Evolutionary conservation across 108 stramenopile species (phyloP), one percentile per base, ranked within the genome.

Genomic region (Licmophora abbreviata): DNA sequence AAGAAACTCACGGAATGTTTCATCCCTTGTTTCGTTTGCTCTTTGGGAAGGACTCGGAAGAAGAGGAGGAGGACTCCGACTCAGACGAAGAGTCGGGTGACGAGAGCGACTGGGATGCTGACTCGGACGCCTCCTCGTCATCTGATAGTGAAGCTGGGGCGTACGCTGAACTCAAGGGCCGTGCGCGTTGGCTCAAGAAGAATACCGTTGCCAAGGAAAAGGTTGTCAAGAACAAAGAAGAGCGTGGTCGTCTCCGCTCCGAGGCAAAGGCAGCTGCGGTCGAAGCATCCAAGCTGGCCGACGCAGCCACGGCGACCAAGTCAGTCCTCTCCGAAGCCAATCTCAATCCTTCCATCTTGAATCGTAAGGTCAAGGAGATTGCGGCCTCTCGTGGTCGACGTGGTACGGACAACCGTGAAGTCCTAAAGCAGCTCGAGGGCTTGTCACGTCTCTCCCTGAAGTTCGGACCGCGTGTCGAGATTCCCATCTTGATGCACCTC

Each of bases 151-250:
- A 84, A 40, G 79, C 59, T 11, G 92, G 58, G 15, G 83, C 48
- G 30, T 61, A 51, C 22, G 64, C 69, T 21, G 54, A 86, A 61
- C 85, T 95, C 63, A 92, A 89, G 68, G 96, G 98, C 20, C 95
- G 98, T 48, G 96, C 94, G 3, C 71, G 70, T 24, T 99, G 98
- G 98, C 68, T 99, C 51, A 97, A 97, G 72, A 90, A 84, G 51
- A 77, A 61, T 18, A 68, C 76, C 29, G 83, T 83, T 46, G 75
- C 67, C 33, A 89, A 67, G 53, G 75, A 84, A 48, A 86, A 89
- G 61, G 76, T 73, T 11, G 68, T 54, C 33, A 87, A 87, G 66
- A 79, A 88, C 34, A 88, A 85, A 70, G 74, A 71, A 32, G 71
- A 71, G 25, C 71, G 75, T 29, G 68, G 57, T 38, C 51, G 73